These are phyloP conservation scores for Herpotrichia juniperi DNA, from an alignment of 2,329 filamentous ascomycete genomes.

Conservation along the genomic window DNA sequence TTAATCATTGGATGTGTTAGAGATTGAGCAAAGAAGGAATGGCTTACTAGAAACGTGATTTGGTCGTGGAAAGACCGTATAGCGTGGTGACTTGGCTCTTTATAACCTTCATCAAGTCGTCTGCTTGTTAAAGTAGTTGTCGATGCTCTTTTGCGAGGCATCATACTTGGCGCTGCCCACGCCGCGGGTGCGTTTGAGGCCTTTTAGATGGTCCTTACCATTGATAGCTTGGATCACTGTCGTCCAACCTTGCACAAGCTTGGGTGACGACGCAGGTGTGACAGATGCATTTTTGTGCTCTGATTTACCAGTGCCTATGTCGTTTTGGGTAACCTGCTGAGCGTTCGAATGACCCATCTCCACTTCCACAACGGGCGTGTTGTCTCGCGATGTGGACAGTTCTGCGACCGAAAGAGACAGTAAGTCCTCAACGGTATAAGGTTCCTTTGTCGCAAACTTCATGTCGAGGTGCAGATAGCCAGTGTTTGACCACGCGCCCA, in stretches of 20 bases:
- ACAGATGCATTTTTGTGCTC: background rate
- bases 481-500: constrained; percentile 70
- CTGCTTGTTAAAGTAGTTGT: constrained; percentile 75
- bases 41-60: constrained; percentile 26
- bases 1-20: constrained; percentile 57
- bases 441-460: constrained; percentile 3
- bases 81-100: background rate
- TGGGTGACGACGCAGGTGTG: background rate
- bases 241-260: constrained; percentile 47
- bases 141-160: constrained; percentile 74
- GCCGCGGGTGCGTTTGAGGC: constrained; percentile 78
- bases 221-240: constrained; percentile 69
- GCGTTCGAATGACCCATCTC: background rate
- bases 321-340: background rate
- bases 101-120: constrained; percentile 46
- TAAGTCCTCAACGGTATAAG: background rate
- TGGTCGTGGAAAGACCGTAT: background rate
- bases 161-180: constrained; percentile 82
- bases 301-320: constrained; percentile 1
- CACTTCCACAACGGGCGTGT: background rate
- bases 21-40: constrained; percentile 9
- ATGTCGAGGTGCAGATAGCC: constrained; percentile 63
- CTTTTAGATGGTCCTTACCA: constrained; percentile 71
- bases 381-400: background rate
- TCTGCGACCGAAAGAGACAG: background rate